phyloP scores from a whole-genome alignment of 163 green algal species.

The Scenedesmus sp. region DNA sequence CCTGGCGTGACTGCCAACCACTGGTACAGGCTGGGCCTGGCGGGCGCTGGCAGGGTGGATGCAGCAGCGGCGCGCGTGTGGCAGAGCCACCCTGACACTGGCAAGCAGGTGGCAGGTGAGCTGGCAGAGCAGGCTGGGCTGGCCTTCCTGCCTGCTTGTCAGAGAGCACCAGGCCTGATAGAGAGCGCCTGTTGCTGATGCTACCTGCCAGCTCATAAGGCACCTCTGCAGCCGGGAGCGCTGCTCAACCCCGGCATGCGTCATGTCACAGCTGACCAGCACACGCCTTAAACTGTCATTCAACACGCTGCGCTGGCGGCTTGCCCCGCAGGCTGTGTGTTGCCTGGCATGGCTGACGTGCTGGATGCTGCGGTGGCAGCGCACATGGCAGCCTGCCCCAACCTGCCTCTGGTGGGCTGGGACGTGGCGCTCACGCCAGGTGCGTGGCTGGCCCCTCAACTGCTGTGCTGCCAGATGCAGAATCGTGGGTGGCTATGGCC shows the following conservation, averaged over 20 bases:
- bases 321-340: background rate
- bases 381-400: slow-evolving; percentile 25
- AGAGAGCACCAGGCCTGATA: background rate
- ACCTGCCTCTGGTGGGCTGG: slow-evolving; percentile 58
- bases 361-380: slow-evolving; percentile 15
- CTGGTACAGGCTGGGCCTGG: slow-evolving; percentile 56
- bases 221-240: background rate
- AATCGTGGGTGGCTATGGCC: no score
- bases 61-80: background rate
- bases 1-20: slow-evolving; percentile 47
- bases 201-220: no score
- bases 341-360: slow-evolving; percentile 15
- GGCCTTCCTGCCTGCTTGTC: background rate
- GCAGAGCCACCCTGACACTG: slow-evolving; percentile 31
- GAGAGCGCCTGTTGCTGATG: no score
- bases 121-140: background rate
- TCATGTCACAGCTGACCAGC: background rate
- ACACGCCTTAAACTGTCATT: background rate
- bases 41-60: background rate
- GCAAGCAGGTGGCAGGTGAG: slow-evolving; percentile 41
- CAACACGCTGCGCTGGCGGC: background rate
- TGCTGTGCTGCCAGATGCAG: background rate
- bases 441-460: background rate
- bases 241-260: background rate
- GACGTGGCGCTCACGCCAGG: slow-evolving; percentile 55